Percentiles rank a stretch among this genome's conserved stretches.
Conservation (phyloP, 768 basidiomycete species). For the Rhodosporidiobolus odoratus region DNA sequence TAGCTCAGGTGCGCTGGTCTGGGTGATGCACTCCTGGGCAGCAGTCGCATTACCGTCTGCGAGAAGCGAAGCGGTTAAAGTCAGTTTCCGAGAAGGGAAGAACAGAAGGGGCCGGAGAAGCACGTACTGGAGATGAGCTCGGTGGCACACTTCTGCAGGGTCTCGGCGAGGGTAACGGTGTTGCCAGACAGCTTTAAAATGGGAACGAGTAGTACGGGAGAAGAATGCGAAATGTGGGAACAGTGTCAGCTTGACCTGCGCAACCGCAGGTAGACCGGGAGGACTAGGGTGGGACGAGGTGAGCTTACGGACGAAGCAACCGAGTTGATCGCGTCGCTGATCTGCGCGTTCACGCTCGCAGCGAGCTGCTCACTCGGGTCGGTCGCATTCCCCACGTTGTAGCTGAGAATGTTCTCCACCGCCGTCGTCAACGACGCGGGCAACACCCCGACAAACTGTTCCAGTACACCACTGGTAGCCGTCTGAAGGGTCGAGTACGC, state of each 20-base stretch:
- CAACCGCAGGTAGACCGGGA: too few relatives aligned
- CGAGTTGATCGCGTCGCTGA: slow-evolving; percentile 34
- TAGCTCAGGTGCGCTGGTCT: slow-evolving; percentile 17
- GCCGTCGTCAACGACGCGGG: slow-evolving; percentile 33
- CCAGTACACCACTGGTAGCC: slow-evolving; percentile 36
- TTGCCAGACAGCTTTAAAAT: slow-evolving; percentile 32
- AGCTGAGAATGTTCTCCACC: slow-evolving; percentile 37
- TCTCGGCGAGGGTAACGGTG: slow-evolving; percentile 38
- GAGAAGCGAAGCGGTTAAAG: neutral
- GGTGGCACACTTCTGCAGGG: slow-evolving; percentile 36
- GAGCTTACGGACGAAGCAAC: slow-evolving; percentile 23
- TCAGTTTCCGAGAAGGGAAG: neutral
- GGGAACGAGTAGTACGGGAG: too few relatives aligned
- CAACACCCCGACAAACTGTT: slow-evolving; percentile 40
- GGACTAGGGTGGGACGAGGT: neutral
- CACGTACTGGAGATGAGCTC: slow-evolving; percentile 35
- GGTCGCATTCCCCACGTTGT: slow-evolving; percentile 23
- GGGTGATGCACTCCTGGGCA: slow-evolving; percentile 36
- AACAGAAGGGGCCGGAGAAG: neutral
- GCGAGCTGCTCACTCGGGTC: slow-evolving; percentile 16
- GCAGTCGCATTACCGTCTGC: slow-evolving; percentile 38
- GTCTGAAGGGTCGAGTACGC: slow-evolving; percentile 37
- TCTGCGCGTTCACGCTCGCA: slow-evolving; percentile 27
- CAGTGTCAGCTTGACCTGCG: neutral
- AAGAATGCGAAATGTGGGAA: neutral